Evolutionary conservation across 2,329 filamentous ascomycete genomes (phyloP).

Genomic region (Diplodia sapinea): DNA sequence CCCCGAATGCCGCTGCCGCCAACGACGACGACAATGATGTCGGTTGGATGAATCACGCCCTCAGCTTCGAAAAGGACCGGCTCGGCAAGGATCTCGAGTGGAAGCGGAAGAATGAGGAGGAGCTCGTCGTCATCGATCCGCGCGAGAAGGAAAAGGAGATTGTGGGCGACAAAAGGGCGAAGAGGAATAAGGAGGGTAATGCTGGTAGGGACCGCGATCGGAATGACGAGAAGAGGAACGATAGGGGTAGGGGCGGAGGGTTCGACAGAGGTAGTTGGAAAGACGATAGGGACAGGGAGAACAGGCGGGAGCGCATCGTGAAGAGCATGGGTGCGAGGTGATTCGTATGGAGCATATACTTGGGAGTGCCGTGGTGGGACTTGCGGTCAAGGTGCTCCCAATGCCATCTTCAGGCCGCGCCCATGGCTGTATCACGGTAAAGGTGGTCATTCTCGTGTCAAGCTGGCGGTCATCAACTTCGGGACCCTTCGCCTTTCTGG

Average conservation of each 20-base stretch:
- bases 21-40: constrained; percentile 62
- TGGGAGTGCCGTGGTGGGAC: not conserved
- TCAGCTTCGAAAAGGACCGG: constrained; percentile 87
- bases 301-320: constrained; percentile 19
- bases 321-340: constrained; percentile 15
- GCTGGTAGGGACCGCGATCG: not conserved
- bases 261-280: constrained; percentile 6
- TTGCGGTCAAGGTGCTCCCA: no score
- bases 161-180: constrained; percentile 62
- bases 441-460: no score
- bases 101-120: constrained; percentile 81
- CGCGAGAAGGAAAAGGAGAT: constrained; percentile 79
- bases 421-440: no score
- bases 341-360: not conserved
- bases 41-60: constrained; percentile 83
- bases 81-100: constrained; percentile 90
- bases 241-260: not conserved
- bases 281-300: constrained; percentile 20
- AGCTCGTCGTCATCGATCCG: constrained; percentile 93
- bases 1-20: constrained; percentile 43
- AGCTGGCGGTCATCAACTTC: no score
- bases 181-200: constrained; percentile 41
- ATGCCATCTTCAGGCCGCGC: no score
- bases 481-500: no score
- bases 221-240: not conserved